Evolutionary conservation across 495 filamentous ascomycete genomes (phyloP), one percentile per base, ranked within the genome.

Genomic region (Cryomyces antarcticus): DNA sequence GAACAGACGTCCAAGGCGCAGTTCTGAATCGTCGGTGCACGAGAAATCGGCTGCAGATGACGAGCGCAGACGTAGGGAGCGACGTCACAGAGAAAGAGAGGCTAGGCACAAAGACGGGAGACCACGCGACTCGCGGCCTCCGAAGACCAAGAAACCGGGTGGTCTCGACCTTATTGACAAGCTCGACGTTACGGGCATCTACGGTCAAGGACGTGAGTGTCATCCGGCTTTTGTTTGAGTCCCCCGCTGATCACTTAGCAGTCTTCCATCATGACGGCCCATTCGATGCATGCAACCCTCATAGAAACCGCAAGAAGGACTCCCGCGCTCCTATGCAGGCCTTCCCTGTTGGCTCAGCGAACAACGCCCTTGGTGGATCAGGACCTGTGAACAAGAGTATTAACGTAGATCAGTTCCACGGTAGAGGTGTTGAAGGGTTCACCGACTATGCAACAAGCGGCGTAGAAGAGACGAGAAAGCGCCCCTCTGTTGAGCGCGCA

Each of bases 241-340:
- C 27, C 27, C 36, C 29, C 41, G 37, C 41, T 37, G 41, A 44
- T 24, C 12, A 35, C 7, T 28, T 17, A 9, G 5, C 41, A 94
- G 88, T 96, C 56, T 94, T 99, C 61, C 92, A 99, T 47, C 92
- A 99, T 56, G 92, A 99, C 56, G 92, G 92, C 27, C 92, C 92
- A 6, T 99, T 94, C 52, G 92, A 99, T 62, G 92, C 92, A 11
- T 89, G 86, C 61, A 95, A 95, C 51, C 88, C 92, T 5, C 80
- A 89, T 58, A 81, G 92, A 46, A 99, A 99, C 57, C 76, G 82
- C 39, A 82, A 81, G 52, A 82, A 80, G 41, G 71, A 78, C 47
- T 72, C 77, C 44, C 76, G 80, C 29, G 85, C 89, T 9, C 92
- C 92, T 3, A 93, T 99, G 82, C 78, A 95, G 56, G 92, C 92